Conservation (phyloP, 331 rosid species). For the Malus hybrid region DNA sequence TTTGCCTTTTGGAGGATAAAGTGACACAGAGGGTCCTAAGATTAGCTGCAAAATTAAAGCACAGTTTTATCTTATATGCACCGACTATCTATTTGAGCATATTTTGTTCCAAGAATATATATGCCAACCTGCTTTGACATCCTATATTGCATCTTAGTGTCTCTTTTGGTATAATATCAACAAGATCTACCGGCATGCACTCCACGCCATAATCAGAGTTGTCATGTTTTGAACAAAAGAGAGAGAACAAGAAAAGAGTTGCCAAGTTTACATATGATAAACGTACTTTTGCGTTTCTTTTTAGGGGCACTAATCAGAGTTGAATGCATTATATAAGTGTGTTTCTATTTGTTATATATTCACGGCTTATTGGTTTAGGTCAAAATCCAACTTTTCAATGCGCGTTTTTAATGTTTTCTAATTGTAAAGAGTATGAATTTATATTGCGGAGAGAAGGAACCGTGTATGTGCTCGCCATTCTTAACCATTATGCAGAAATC, state of each 20-base stretch:
- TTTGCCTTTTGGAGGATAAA: neutral
- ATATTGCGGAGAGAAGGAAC: neutral
- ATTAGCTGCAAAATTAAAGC: neutral
- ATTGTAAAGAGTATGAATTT: neutral
- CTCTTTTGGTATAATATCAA: neutral
- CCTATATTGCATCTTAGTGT: conserved; percentile 13
- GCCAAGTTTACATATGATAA: neutral
- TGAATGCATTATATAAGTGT: neutral
- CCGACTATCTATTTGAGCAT: conserved; percentile 18
- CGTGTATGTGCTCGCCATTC: too few relatives aligned
- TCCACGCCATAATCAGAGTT: neutral
- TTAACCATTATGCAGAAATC: too few relatives aligned
- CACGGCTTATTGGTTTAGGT: neutral
- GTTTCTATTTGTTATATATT: neutral
- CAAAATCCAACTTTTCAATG: too few relatives aligned
- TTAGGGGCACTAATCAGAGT: neutral
- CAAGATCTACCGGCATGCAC: neutral
- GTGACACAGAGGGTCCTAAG: conserved; percentile 1
- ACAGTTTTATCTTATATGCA: neutral
- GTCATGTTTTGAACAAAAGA: neutral
- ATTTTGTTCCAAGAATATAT: neutral
- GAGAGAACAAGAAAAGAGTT: too few relatives aligned
- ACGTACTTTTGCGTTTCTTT: neutral
- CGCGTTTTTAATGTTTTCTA: too few relatives aligned
- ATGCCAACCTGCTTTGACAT: conserved; percentile 14